These are phyloP conservation scores for Nemophila menziesii DNA, from an alignment of 257 asterid genomes.

Conservation along the genomic window DNA sequence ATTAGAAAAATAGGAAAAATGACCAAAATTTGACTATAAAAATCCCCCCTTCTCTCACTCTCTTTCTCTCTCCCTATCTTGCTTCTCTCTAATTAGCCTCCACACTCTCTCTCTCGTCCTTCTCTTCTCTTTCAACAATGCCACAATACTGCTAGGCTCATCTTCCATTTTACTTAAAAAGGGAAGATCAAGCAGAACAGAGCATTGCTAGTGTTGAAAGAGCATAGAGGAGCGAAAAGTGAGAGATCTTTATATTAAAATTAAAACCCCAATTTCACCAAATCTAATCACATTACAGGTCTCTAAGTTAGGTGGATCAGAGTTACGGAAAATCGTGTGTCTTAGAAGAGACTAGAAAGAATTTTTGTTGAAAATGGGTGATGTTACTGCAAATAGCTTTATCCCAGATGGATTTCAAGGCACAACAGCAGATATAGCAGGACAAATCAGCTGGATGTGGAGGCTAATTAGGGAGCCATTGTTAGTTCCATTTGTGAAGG, in stretches of 20 bases:
- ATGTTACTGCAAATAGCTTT: slow-evolving; percentile 36
- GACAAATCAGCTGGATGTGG: slow-evolving; percentile 68
- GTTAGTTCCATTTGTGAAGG: slow-evolving; percentile 53
- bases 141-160: slow-evolving; percentile 27
- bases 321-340: background rate
- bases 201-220: slow-evolving; percentile 12
- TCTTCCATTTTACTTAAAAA: slow-evolving; percentile 15
- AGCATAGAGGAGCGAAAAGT: slow-evolving; percentile 1
- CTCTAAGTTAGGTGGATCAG: background rate
- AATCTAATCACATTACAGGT: background rate
- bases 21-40: slow-evolving; percentile 51
- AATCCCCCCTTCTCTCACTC: slow-evolving; percentile 13
- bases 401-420: slow-evolving; percentile 44
- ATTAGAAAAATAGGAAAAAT: slow-evolving; percentile 11
- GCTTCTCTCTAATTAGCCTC: slow-evolving; percentile 43
- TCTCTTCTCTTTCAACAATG: slow-evolving; percentile 24
- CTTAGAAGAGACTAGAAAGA: background rate
- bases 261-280: no score
- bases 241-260: slow-evolving; percentile 10
- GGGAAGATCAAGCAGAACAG: slow-evolving; percentile 16
- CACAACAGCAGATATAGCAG: slow-evolving; percentile 35
- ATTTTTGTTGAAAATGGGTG: slow-evolving; percentile 36
- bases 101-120: slow-evolving; percentile 3
- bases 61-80: slow-evolving; percentile 27
- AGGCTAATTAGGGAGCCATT: slow-evolving; percentile 71